Evolutionary conservation across 495 filamentous ascomycete genomes (phyloP).

Genomic region (Aspergillus olivimuriae): DNA sequence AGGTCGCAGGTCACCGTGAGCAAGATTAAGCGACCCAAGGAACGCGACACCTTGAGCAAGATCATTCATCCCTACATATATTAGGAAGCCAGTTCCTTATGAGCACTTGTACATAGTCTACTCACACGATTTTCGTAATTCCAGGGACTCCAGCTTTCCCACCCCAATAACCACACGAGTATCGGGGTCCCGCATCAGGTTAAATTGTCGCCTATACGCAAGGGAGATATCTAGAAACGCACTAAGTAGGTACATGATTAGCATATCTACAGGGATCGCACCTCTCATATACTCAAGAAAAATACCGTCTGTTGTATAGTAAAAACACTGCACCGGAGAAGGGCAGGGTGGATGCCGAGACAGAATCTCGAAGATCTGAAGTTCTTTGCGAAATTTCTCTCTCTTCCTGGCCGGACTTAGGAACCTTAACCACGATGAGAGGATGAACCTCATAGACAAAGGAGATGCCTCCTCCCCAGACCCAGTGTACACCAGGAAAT

Average conservation of each 20-base stretch:
- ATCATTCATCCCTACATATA: slow-evolving; percentile 39
- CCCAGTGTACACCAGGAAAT: slow-evolving; percentile 26
- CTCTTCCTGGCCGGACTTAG: slow-evolving; percentile 29
- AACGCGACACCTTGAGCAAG: slow-evolving; percentile 33
- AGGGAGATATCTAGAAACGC: slow-evolving; percentile 15
- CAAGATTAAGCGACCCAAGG: slow-evolving; percentile 31
- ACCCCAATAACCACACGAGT: slow-evolving; percentile 23
- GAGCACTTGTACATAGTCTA: too few species aligned
- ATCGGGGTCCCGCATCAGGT: slow-evolving; percentile 19
- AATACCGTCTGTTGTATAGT: slow-evolving; percentile 25
- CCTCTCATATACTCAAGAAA: slow-evolving; percentile 37
- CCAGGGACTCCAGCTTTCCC: slow-evolving; percentile 25
- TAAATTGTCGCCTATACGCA: slow-evolving; percentile 19
- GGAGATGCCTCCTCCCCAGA: slow-evolving; percentile 29
- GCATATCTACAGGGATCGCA: too few species aligned
- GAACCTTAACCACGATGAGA: slow-evolving; percentile 32
- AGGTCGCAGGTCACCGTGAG: slow-evolving; percentile 28
- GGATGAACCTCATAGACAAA: slow-evolving; percentile 34
- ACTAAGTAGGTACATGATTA: too few species aligned
- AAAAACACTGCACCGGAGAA: slow-evolving; percentile 27
- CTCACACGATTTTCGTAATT: slow-evolving; percentile 27
- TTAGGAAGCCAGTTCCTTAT: too few species aligned
- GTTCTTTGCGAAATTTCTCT: slow-evolving; percentile 28
- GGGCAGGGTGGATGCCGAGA: slow-evolving; percentile 25
- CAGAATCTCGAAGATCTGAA: slow-evolving; percentile 25